Evolutionary conservation across 2,329 filamentous ascomycete species (phyloP), one percentile per base, ranked within the genome.

Genomic region (Fusarium sp.): DNA sequence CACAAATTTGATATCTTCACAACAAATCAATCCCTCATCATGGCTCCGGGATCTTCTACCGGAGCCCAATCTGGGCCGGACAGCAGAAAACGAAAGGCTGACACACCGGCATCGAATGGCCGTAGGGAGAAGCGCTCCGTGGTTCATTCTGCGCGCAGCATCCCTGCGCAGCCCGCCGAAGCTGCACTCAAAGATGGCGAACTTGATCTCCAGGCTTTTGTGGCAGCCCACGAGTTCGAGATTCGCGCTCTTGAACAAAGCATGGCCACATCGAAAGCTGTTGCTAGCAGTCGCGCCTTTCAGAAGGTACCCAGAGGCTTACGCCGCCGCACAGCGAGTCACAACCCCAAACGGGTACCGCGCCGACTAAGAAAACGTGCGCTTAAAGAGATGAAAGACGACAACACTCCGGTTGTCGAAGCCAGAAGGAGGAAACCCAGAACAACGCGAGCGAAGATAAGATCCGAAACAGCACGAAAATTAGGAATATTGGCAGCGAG

Each of bases 291-390:
- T 65, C 89, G 96, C 58, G 95, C 96, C 20, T 98, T 98, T 79
- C 96, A 99, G 82, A 90, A 94, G 76, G 93, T 99, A 10, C 96
- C 96, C 3, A 90, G 94, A 75, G 91, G 92, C 56, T 85, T 99
- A 88, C 88, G 96, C 74, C 88, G 96, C 73, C 89, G 96, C 77
- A 98, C 96, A 0, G 96, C 96, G 26, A 98, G 95, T 81, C 96
- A 99, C 83, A 98, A 99, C 87, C 93, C 93, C 41, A 97, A 96
- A 83, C 90, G 93, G 71, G 92, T 99, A 22, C 96, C 96, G 6
- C 92, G 92, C 79, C 86, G 94, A 71, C 83, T 98, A 79, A 89
- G 93, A 63, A 84, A 84, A 44, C 89, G 93, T 75, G 95, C 94
- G 2, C 89, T 86, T 77, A 85, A 83, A 71, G 89, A 97, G 87